Percentiles rank a stretch among this genome's conserved stretches.
Conservation (phyloP, 441 rosid genomes). For the Arabidopsis hybrid region DNA sequence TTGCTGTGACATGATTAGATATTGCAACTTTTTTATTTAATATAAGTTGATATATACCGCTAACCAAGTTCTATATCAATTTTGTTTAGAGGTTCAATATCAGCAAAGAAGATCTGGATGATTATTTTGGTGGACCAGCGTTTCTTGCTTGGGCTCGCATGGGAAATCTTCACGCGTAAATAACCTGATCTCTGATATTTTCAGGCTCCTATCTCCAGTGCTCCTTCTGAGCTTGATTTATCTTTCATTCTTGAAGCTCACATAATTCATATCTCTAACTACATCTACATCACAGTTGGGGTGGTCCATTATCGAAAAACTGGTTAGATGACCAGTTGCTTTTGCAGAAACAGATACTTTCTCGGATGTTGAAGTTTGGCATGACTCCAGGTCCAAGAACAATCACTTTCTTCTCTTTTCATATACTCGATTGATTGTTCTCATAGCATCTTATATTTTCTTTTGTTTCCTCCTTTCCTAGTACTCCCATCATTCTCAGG, state of each 20-base stretch:
- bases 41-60: neutral
- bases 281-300: slow-evolving; percentile 71
- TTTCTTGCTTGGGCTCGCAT: slow-evolving; percentile 99
- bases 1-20: neutral
- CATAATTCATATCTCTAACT: slow-evolving; percentile 6
- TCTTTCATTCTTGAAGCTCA: slow-evolving; percentile 18
- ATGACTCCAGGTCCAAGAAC: slow-evolving; percentile 87
- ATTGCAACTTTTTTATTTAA: too few relatives aligned
- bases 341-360: slow-evolving; percentile 85
- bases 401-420: slow-evolving; percentile 7
- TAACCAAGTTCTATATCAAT: slow-evolving; percentile 20
- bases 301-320: slow-evolving; percentile 87
- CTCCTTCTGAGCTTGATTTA: slow-evolving; percentile 2
- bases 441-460: slow-evolving; percentile 17
- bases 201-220: neutral
- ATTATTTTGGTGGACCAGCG: slow-evolving; percentile 97
- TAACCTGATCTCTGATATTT: slow-evolving; percentile 27
- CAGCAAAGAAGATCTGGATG: slow-evolving; percentile 71
- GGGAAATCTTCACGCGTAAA: slow-evolving; percentile 98
- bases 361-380: slow-evolving; percentile 90
- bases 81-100: slow-evolving; percentile 76
- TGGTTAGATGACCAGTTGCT: slow-evolving; percentile 85
- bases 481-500: slow-evolving; percentile 99
- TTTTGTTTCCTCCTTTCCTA: slow-evolving; percentile 46
- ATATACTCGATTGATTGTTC: slow-evolving; percentile 11